These are phyloP conservation scores for Areca catechu DNA, from an alignment of 176 grass and related monocot genomes.

Conservation along the genomic window DNA sequence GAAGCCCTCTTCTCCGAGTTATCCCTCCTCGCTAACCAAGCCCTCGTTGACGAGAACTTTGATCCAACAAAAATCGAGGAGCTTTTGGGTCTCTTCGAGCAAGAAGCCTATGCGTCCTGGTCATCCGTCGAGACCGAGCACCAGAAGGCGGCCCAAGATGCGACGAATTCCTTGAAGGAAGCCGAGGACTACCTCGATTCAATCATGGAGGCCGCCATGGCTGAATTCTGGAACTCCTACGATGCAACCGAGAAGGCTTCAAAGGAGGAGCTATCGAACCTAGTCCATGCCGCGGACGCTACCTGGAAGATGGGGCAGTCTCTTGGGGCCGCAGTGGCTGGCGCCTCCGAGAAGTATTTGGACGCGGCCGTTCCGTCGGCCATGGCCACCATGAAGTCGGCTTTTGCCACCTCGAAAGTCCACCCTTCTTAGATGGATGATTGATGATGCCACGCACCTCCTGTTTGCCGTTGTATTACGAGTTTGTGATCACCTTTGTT, in stretches of 20 bases:
- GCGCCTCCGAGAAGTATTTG: conserved; percentile 6
- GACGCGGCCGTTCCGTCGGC: conserved; percentile 20
- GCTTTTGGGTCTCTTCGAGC: conserved; percentile 35
- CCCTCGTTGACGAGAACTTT: conserved; percentile 14
- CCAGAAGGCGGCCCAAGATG: conserved; percentile 10
- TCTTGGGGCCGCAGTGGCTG: neutral
- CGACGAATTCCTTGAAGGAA: conserved; percentile 8
- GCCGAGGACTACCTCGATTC: conserved; percentile 22
- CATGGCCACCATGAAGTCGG: conserved; percentile 19
- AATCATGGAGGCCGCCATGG: conserved; percentile 23
- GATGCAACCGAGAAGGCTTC: conserved; percentile 10
- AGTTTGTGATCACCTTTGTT: too few species aligned
- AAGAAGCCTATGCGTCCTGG: conserved; percentile 17
- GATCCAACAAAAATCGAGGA: conserved; percentile 21
- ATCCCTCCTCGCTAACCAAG: conserved; percentile 22
- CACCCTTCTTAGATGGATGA: neutral
- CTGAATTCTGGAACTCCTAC: conserved; percentile 11
- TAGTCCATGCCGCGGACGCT: neutral
- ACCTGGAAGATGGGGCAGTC: neutral
- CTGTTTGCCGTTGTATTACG: too few species aligned
- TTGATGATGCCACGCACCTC: neutral
- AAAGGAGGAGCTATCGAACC: neutral
- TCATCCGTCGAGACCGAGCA: conserved; percentile 18
- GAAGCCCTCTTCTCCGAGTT: conserved; percentile 43
- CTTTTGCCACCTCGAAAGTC: conserved; percentile 17